Percentiles rank a stretch among this genome's conserved stretches.
phyloP scores from a whole-genome alignment of 495 filamentous ascomycete genomes.

The Lasiosphaeria miniovina region DNA sequence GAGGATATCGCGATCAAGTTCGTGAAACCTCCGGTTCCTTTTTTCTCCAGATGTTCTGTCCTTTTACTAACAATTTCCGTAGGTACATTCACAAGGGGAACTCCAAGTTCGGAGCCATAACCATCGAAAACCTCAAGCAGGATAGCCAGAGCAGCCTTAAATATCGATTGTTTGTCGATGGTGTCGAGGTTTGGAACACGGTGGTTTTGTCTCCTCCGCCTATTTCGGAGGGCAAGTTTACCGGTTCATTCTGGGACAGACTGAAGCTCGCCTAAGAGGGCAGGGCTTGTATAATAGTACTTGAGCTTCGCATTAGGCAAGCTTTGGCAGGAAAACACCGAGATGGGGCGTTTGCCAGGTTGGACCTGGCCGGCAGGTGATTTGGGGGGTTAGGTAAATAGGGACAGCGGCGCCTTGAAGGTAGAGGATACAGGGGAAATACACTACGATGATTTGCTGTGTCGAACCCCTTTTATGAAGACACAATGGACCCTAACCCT shows the following conservation, averaged over 20 bases:
- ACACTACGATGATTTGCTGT: too few species aligned
- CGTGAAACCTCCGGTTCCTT: slow-evolving; percentile 55
- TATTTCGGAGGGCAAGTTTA: slow-evolving; percentile 14
- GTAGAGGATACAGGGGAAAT: too few species aligned
- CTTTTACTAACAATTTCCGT: background rate
- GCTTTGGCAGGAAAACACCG: background rate
- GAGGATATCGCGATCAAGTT: slow-evolving; percentile 79
- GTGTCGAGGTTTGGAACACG: slow-evolving; percentile 71
- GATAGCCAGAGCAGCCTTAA: slow-evolving; percentile 62
- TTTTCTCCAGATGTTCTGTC: background rate
- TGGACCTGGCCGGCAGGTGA: background rate
- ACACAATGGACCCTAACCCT: too few species aligned
- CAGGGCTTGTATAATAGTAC: background rate
- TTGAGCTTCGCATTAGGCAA: background rate
- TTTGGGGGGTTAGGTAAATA: background rate
- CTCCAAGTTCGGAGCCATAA: slow-evolving; percentile 86
- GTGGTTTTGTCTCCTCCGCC: slow-evolving; percentile 51
- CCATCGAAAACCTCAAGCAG: slow-evolving; percentile 65
- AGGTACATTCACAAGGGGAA: slow-evolving; percentile 84
- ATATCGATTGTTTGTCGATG: slow-evolving; percentile 82
- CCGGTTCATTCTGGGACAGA: slow-evolving; percentile 41
- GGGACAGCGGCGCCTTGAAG: too few species aligned
- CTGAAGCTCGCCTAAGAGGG: slow-evolving; percentile 22
- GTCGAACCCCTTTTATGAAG: too few species aligned
- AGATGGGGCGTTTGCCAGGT: too few species aligned